Percentiles rank a stretch among this genome's conserved stretches.
phyloP scores from a whole-genome alignment of 2,329 filamentous ascomycete species.

The Paecilomyces fulvus region DNA sequence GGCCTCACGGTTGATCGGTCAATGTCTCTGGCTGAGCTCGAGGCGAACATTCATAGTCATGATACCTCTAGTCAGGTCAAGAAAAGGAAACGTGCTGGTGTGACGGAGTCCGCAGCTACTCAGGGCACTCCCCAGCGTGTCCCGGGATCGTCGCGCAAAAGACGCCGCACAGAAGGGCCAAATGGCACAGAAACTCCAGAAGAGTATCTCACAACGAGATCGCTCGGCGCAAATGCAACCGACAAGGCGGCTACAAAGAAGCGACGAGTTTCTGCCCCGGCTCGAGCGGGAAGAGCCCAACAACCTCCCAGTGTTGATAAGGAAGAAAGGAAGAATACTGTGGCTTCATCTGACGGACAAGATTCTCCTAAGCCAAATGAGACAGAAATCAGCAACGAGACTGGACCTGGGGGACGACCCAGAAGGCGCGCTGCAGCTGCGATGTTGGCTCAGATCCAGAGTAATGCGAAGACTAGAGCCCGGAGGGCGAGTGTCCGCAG shows the following conservation, averaged over 20 bases:
- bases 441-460: constrained; percentile 12
- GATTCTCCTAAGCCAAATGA: constrained; percentile 1
- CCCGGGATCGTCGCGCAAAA: constrained; percentile 1
- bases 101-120: not conserved
- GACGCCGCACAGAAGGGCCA: constrained; percentile 6
- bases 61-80: constrained; percentile 2
- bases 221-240: not conserved
- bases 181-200: not conserved
- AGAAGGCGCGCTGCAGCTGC: constrained; percentile 15
- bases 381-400: constrained; percentile 1
- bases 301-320: not conserved
- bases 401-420: constrained; percentile 10
- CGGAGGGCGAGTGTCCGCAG: constrained; percentile 10
- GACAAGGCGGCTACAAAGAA: not conserved
- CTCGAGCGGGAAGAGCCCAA: not conserved
- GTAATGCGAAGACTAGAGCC: constrained; percentile 12
- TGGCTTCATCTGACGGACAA: not conserved
- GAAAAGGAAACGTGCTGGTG: constrained; percentile 2
- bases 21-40: constrained; percentile 11
- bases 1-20: constrained; percentile 13
- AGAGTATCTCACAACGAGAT: not conserved
- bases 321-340: not conserved
- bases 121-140: not conserved
- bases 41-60: constrained; percentile 11
- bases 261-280: not conserved